Evolutionary conservation across 2,329 filamentous ascomycete genomes (phyloP), one percentile per base, ranked within the genome.

Genomic region (Canariomyces notabilis): DNA sequence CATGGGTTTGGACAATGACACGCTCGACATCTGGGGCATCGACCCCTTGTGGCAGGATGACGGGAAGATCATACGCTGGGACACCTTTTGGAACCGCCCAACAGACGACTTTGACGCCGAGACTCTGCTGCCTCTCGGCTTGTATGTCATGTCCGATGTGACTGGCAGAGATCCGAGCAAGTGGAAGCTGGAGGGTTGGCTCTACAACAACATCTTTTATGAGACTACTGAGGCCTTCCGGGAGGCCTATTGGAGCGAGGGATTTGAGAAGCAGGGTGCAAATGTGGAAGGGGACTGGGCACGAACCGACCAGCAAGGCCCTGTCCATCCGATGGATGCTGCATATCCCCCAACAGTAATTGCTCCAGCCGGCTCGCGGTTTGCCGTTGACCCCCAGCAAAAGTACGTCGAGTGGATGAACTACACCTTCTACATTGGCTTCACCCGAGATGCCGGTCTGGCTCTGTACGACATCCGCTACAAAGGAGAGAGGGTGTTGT

Each of bases 181-280:
- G 29, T 81, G 78, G 77, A 64, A 58, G 12, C 57, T 77, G 0
- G 63, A 68, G 15, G 73, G 72, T 2, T 80, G 76, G 73, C 69
- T 75, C 14, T 80, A 78, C 55, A 72, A 77, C 46, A 69, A 70
- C 36, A 58, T 73, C n/a, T 73, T 73, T 50, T 82, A 79, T 54
- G 58, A 66, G 23, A 71, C 70, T 4, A 73, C 71, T 1, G 65
- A 75, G 15, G 67, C 65, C 4, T 74, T 79, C 58, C 61, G 71
- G 26, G 53, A 45, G 0, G 73, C 74, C 2, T 72, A 69, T 54
- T 67, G 61, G 45, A 60, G 60, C 18, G 61, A 64, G 3, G 64
- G 59, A 4, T 75, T 79, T 49, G 65, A 68, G 38, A 76, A 74
- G 55, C 64, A 74, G 18, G 63, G 64, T 22, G 61, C 70, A 18